A percentile compares a stretch with the other conserved stretches of the same genome.
phyloP scores from a whole-genome alignment of 495 filamentous ascomycete species.

The Penicillium paradoxum region DNA sequence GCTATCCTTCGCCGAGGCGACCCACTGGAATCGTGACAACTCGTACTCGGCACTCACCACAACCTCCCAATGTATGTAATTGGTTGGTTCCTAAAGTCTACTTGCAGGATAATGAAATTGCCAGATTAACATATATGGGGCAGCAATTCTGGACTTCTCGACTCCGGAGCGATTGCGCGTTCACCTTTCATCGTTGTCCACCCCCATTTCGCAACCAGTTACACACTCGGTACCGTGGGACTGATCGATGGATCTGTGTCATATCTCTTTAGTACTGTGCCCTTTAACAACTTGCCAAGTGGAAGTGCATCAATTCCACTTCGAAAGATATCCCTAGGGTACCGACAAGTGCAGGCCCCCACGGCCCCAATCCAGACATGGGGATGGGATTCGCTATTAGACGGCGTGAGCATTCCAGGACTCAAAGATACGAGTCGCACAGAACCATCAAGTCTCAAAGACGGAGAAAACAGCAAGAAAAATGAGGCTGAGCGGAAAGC shows the following conservation, averaged over 20 bases:
- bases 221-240: conserved; percentile 77
- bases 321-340: conserved; percentile 61
- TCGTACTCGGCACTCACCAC: conserved; percentile 83
- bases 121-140: neutral
- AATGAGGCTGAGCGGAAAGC: conserved; percentile 40
- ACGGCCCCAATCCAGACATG: conserved; percentile 31
- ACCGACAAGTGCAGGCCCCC: conserved; percentile 56
- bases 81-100: conserved; percentile 7
- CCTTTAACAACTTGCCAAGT: conserved; percentile 52
- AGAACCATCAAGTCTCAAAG: neutral
- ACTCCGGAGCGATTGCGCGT: conserved; percentile 76
- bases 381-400: conserved; percentile 33
- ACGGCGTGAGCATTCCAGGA: conserved; percentile 21
- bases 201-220: conserved; percentile 88
- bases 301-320: conserved; percentile 58
- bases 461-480: conserved; percentile 9
- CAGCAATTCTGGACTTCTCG: conserved; percentile 78
- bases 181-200: conserved; percentile 78
- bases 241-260: conserved; percentile 87
- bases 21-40: conserved; percentile 89
- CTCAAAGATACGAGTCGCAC: conserved; percentile 6
- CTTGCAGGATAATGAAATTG: neutral
- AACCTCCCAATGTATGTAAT: conserved; percentile 66
- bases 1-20: conserved; percentile 80
- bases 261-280: conserved; percentile 81